Base-by-base conservation (phyloP, 305 asterid species). In the Ilex paraguariensis region DNA sequence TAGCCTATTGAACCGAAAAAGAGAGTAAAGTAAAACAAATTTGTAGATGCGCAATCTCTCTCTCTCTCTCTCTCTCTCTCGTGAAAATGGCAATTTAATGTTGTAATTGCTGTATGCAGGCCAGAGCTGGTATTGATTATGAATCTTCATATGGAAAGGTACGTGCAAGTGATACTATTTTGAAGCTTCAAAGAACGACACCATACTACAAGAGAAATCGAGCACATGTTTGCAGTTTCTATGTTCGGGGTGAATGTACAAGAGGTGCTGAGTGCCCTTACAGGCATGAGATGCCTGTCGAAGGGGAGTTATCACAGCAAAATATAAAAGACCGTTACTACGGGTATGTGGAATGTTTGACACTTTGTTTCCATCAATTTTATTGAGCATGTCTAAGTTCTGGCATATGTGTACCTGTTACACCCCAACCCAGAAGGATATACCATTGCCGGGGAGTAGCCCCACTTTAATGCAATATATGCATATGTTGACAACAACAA, bases 181-280 rank as follows among this genome's bases (percentile, higher is more conserved):
- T 46, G 13, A 46, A 46, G 52, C 52, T 46, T 46, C 52, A 46
- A 46, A 46, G 52, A 13, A 46, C 52, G 10, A 46, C 52, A 4
- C 52, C 52, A 11, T 46, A 7, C 15, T 46, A 46, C 52, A 46
- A 46, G 15, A 46, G 52, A 46, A 46, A 46, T 46, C 52, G 52
- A 3, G 52, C 52, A 46, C 52, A 46, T 46, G 15, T 46, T 46
- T 46, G 52, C 52, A 46, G 52, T 46, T 46, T 46, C 52, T 46
- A 46, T 13, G 15, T 46, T 13, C 13, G 52, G 5, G 52, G 52
- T 46, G 52, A 46, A 46, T 46, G 52, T 13, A 46, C 52, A 10
- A 46, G 52, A 46, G 52, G 52, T 46, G 52, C 52, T 11, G 52
- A 46, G 52, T 46, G 52, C 52, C 52, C 52, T 46, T 46, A 46